These are phyloP conservation scores for Chamaenerion angustifolium DNA, from an alignment of 345 rosid genomes.

Conservation along the genomic window DNA sequence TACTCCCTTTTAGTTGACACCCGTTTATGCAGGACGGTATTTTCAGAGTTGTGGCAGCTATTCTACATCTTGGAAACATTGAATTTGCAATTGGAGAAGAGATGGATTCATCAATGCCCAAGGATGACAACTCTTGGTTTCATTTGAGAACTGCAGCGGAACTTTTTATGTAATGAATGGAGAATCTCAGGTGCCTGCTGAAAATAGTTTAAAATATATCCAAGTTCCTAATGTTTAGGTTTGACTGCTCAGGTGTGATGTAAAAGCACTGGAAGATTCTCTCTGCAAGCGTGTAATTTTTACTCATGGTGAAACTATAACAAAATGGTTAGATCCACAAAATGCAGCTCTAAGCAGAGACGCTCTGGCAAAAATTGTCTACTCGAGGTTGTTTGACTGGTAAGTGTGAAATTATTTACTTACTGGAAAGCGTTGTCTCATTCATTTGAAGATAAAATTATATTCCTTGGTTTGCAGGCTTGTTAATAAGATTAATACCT, in stretches of 20 bases:
- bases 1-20: slow-evolving; percentile 5
- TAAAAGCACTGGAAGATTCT: slow-evolving; percentile 78
- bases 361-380: slow-evolving; percentile 87
- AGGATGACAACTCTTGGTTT: slow-evolving; percentile 74
- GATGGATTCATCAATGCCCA: slow-evolving; percentile 72
- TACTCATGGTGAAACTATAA: slow-evolving; percentile 94
- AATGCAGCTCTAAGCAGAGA: slow-evolving; percentile 77
- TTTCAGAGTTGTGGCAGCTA: slow-evolving; percentile 81
- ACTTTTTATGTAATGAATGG: slow-evolving; percentile 47
- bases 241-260: slow-evolving; percentile 60
- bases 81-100: slow-evolving; percentile 86
- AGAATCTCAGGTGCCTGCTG: too few relatives aligned
- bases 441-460: neutral
- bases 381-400: slow-evolving; percentile 94
- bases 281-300: slow-evolving; percentile 89
- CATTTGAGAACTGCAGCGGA: slow-evolving; percentile 81
- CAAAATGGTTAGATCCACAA: slow-evolving; percentile 88
- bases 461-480: slow-evolving; percentile 41
- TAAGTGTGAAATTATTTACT: slow-evolving; percentile 16
- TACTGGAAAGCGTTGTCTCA: neutral
- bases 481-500: slow-evolving; percentile 74
- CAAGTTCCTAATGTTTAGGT: slow-evolving; percentile 14
- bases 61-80: slow-evolving; percentile 86
- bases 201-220: slow-evolving; percentile 3
- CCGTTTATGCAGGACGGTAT: slow-evolving; percentile 47